Base-by-base conservation (phyloP, 202 grass and related monocot species). In the Elaeis oleifera region DNA sequence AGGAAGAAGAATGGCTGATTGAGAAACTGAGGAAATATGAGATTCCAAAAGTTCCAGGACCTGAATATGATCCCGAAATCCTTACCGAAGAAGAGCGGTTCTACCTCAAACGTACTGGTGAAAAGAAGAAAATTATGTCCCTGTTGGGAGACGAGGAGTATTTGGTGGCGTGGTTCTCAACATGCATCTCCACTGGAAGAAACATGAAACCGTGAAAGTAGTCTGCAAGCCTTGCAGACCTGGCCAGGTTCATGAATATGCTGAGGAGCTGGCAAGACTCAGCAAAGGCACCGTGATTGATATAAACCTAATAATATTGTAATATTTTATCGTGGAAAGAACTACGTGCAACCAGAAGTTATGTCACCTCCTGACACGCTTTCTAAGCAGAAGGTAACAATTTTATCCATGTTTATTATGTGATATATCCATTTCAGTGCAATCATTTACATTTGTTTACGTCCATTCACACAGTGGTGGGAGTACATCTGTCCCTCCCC, bases 101-200 rank as follows among this genome's bases (percentile, higher is more conserved):
- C 36, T 88, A 88, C 52, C 74, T 92, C 17, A 88, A 76, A 55
- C 62, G 80, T 8, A 88, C 77, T 0, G 74, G 88, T 16, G 88
- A 92, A 60, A 92, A 79, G 80, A 91, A 81, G 58, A 91, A 84
- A 81, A 87, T 29, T 90, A 86, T 72, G 74, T 83, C 58, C 77
- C 88, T 13, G 74, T 88, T 56, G 84, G 88, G 55, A 84, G 84
- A 57, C 71, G 88, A 81, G 88, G 88, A 9, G 74, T 92, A 27
- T 92, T 92, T 73, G 88, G 88, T 27, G 84, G 88, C 1, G 80
- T 91, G 27, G 80, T 91, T 64, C 83, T 91, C 26, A 91, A 91
- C 28, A 91, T 91, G 88, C 83, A 91, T 55, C 68, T 91, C 23
- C 88, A 87, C 18, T 91, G 88, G 84, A 91, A 87, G 80, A 91